Base-by-base conservation (phyloP, 352 stramenopile species). In the Pythium graminicola region DNA sequence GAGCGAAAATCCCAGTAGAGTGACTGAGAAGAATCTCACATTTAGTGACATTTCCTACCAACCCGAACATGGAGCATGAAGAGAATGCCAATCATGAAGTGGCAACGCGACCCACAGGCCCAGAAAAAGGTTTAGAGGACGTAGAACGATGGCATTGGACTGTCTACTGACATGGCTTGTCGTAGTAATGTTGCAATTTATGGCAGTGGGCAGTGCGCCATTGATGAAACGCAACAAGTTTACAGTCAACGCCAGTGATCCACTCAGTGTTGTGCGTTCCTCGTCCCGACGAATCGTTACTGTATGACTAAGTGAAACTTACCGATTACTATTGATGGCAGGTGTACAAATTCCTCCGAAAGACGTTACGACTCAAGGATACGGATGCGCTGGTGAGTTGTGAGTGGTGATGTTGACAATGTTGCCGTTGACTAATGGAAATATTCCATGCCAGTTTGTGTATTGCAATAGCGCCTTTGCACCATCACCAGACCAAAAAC, bases 141-240 rank as follows among this genome's bases (percentile, higher is more conserved):
- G 17, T 3, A 32, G 19, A 17, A 44, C n/a, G 16, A 44, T 3
- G 38, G n/a, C 8, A 11, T 20, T 28, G 14, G 23, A 16, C 27
- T 14, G 42, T 63, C 16, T 17, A 38, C 22, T 9, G 28, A 24
- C 10, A 4, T 43, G 20, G 13, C 13, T 31, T 45, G 35, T 50
- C 39, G 8, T n/a, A 93, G 82, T 93, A 44, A 93, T 76, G 47
- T 59, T 93, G 56, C 82, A 93, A 64, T 93, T 93, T 50, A 71
- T 88, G 14, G 82, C 80, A 1, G 78, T 86, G 50, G 82, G 80
- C 36, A 90, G 73, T 39, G 82, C 80, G 32, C 80, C 80, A 49
- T 69, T 93, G 20, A 89, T 93, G 79, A 90, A 93, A 64, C 78
- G 81, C 45, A 93, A 73, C 55, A 93, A 93, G 64, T 93, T 93